Base-by-base conservation (phyloP, 805 yeast species). In the Wickerhamiella vanderwaltii region DNA sequence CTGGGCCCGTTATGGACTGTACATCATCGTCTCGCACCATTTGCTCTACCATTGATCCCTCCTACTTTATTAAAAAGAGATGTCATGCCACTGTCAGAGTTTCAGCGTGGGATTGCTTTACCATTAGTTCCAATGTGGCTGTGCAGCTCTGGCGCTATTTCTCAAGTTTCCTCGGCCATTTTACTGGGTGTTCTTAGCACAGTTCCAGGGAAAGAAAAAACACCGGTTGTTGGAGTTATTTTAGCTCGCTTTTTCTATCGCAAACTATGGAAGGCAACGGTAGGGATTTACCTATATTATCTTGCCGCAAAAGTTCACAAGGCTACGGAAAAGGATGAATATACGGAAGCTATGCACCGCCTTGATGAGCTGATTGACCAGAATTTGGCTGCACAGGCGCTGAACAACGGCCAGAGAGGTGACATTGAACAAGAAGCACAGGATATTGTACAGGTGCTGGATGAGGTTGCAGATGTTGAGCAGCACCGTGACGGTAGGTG, bases 1-100 rank as follows among this genome's bases (percentile, higher is more conserved):
- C 47, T 57, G 35, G 60, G 59, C 9, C 25, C 29, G 6, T 17
- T 23, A 5, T 18, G 38, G 29, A 17, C 29, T 16, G 29, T 15
- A 4, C 26, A 22, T 29, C 22, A 18, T 22, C 38, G 38, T 9
- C 11, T 19, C 9, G 28, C 43, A 11, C 38, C 32, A 13, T 32
- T 25, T 15, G 28, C 22, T 5, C 13, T 26, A 15, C 23, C 19
- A 16, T 4, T 26, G 31, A 15, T 26, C 32, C 31, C 13, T n/a
- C 17, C 11, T 6, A 5, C 19, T 16, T 29, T 29, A n/a, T 15
- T n/a, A 3, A 16, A 13, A 16, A 29, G 5, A 18, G 18, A 22
- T 11, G 16, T 19, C 6, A 12, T 17, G 9, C 7, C 22, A 9
- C 16, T 35, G 5, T 17, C 26, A 24, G 25, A 35, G 24, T 7